These are phyloP conservation scores for Fusarium zealandicum DNA, from an alignment of 2,329 filamentous ascomycete genomes.

Conservation along the genomic window DNA sequence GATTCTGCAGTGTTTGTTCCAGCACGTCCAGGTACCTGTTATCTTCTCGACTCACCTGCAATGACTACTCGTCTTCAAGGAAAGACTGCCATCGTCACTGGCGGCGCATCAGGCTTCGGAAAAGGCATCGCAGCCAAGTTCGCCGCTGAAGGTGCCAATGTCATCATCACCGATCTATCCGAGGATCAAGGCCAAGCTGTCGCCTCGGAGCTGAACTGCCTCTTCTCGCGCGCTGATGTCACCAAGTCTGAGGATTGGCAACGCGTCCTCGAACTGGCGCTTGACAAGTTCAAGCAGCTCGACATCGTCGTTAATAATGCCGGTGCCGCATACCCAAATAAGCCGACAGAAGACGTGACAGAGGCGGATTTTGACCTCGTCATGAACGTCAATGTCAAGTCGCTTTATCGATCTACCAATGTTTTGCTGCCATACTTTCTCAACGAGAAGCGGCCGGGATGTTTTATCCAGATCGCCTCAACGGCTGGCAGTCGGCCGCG, in stretches of 20 bases:
- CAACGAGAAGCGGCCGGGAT: constrained; percentile 62
- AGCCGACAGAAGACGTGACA: constrained; percentile 68
- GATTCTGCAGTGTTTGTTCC: no score
- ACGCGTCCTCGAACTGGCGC: constrained; percentile 52
- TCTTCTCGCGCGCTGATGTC: constrained; percentile 57
- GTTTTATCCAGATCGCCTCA: constrained; percentile 71
- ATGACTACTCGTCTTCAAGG: constrained; percentile 48
- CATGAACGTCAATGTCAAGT: constrained; percentile 74
- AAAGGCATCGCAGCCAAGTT: constrained; percentile 25
- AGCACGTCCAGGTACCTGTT: no score
- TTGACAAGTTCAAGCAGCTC: constrained; percentile 58
- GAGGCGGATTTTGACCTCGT: constrained; percentile 71
- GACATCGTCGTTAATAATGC: constrained; percentile 70
- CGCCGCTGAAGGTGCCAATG: constrained; percentile 20
- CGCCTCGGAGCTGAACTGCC: constrained; percentile 53
- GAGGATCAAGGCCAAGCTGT: constrained; percentile 57
- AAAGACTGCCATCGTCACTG: constrained; percentile 56
- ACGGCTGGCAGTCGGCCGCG: constrained; percentile 66
- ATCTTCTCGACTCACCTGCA: not conserved
- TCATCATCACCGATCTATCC: constrained; percentile 67
- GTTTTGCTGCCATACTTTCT: constrained; percentile 68
- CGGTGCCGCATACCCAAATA: constrained; percentile 65
- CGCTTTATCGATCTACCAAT: constrained; percentile 66
- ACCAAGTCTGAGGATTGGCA: constrained; percentile 62
- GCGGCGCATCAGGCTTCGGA: constrained; percentile 65